Conservation (phyloP, 345 rosid species). For the Populus euphratica region DNA sequence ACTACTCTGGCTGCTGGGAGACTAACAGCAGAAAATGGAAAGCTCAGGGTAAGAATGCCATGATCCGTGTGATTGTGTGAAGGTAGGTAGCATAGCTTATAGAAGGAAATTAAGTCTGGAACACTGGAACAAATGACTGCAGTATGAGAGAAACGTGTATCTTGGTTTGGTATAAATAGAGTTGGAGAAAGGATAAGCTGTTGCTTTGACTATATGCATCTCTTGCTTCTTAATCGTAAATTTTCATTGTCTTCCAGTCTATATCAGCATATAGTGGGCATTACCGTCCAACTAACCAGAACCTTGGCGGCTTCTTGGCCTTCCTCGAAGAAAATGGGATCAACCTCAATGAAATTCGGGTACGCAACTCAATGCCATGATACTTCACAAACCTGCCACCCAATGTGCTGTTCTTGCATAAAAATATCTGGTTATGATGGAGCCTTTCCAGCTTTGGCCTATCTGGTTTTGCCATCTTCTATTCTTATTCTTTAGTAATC, state of each 20-base stretch:
- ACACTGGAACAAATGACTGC: too few relatives aligned
- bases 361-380: constrained; percentile 16
- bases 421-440: too few relatives aligned
- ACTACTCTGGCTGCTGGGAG: constrained; percentile 90
- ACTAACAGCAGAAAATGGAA: constrained; percentile 58
- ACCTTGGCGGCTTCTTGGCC: constrained; percentile 54
- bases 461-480: too few relatives aligned
- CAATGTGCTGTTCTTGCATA: too few relatives aligned
- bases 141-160: too few relatives aligned
- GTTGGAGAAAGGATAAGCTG: not conserved
- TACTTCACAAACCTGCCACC: too few relatives aligned
- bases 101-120: too few relatives aligned
- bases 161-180: too few relatives aligned
- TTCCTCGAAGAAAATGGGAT: constrained; percentile 69
- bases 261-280: constrained; percentile 92
- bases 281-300: constrained; percentile 75
- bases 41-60: constrained; percentile 53
- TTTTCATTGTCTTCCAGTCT: constrained; percentile 40
- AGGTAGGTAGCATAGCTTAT: too few relatives aligned
- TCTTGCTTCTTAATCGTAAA: not conserved
- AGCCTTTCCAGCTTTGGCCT: too few relatives aligned
- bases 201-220: not conserved
- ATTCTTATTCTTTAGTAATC: too few relatives aligned
- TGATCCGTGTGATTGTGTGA: too few relatives aligned
- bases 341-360: constrained; percentile 62